Evolutionary conservation across 345 rosid species (phyloP), one percentile per base, ranked within the genome.

Genomic region (Streptanthus diversifolius): DNA sequence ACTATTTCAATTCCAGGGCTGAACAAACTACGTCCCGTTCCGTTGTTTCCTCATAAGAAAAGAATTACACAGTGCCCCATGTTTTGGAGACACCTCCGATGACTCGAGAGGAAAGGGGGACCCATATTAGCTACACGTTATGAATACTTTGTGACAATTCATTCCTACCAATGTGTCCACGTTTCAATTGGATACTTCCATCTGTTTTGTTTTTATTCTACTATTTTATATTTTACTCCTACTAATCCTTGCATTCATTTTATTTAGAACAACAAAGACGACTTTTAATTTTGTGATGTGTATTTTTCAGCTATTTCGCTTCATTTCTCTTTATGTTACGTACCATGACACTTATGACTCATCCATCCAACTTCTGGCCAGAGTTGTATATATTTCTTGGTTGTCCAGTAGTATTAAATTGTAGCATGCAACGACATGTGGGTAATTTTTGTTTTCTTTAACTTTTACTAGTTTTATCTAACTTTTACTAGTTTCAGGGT

Each of bases 381-480:
- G 11, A 49, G n/a, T 17, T 15, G 25, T 51, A 12, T 51, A 10
- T 27, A 40, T 29, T 52, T 51, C 18, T 30, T 27, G 19, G 68
- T 61, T 62, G 61, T 43, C 35, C 62, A 18, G 54, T 71, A 61
- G 54, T 71, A 61, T 71, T 51, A 71, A 61, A 71, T 61, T 49
- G 18, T 49, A 51, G 35, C 62, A 62, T 62, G 62, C 24, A 61
- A 43, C 54, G 24, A 39, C 62, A 72, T 52, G 76, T 72, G 69
- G 54, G 22, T 70, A 10, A 53, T 33, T 66, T 18, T 62, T 41
- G 2, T 21, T 56, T 67, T 53, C n/a, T 19, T 70, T 3, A 68
- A 29, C n/a, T 13, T 30, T 69, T 3, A 56, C 44, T 15, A 58
- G 2, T 24, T 71, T 3, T 17, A 39, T 12, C 39, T 22, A 51